Base-by-base conservation (phyloP, 169 alveolate genomes). In the Neospora caninum region DNA sequence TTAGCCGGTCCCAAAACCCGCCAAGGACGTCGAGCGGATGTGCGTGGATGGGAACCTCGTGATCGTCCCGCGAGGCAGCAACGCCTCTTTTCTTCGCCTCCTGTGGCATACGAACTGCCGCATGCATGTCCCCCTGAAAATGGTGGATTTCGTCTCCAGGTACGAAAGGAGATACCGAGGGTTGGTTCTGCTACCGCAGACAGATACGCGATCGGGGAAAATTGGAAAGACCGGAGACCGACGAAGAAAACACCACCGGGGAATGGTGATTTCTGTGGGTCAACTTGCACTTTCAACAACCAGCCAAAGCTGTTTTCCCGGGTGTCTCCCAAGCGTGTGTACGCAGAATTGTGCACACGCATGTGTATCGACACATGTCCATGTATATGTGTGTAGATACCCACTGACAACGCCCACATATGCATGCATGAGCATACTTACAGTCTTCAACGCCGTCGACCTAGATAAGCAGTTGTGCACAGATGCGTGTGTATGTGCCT, bases 81-180 rank as follows among this genome's bases (percentile, higher is more conserved):
- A 92, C 69, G 58, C 80, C 43, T 83, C 95, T 31, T 80, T 67
- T 31, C 41, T 84, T 0, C 69, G 92, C 31, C 92, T 92, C 58
- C 67, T 92, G 36, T 92, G 95, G 95, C 95, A 92, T 42, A 92
- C 83, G 34, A 92, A 92, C 92, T 92, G 95, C 92, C 88, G 95
- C 88, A 92, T 92, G 95, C 95, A 80, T 88, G 91, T 92, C 41
- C 95, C 95, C 16, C n/a, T 84, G 49, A 53, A 41, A n/a, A 82
- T 92, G 95, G 92, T 70, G 39, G 95, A 92, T 39, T 92, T 92
- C 36, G 95, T 73, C 43, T 58, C 95, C 78, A 92, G 64, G 95
- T 80, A 67, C 83, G 92, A 45, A 27, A 36, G 0, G 31, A 67
- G 38, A 89, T 45, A 13, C 58, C 13, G 58, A 49, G 58, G 13